These are phyloP conservation scores for Colletotrichum sp. DNA, from an alignment of 2,329 filamentous ascomycete species.

Conservation along the genomic window DNA sequence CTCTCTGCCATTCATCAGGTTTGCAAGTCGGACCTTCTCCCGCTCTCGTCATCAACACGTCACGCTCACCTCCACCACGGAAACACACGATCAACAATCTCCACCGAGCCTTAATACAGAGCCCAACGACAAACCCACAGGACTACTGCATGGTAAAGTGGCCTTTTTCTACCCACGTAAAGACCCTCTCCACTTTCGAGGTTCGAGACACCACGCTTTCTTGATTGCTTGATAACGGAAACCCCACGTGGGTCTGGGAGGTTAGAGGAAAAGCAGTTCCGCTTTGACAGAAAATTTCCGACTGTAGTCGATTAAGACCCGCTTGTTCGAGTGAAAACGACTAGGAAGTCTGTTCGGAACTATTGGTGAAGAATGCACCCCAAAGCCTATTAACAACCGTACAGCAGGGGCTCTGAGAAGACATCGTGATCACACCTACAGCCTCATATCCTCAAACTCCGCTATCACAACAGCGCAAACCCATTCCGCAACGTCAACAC, in stretches of 20 bases:
- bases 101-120: neutral
- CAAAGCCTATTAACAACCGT: neutral
- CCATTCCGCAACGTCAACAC: neutral
- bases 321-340: neutral
- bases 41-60: neutral
- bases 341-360: neutral
- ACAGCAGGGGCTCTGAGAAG: neutral
- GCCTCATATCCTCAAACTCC: neutral
- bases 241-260: neutral
- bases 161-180: neutral
- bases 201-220: neutral
- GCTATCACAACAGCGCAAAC: neutral
- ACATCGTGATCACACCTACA: neutral
- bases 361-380: neutral
- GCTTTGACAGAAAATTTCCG: neutral
- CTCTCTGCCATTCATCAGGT: neutral
- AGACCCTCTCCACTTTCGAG: neutral
- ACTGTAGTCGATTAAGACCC: neutral
- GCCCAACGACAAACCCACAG: neutral
- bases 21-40: neutral
- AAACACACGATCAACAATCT: neutral
- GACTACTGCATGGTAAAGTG: neutral
- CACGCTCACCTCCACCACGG: neutral
- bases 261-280: neutral
- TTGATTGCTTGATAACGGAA: neutral